These are phyloP conservation scores for Taiwanofungus camphoratus DNA, from an alignment of 1,284 basidiomycete species.

Conservation along the genomic window DNA sequence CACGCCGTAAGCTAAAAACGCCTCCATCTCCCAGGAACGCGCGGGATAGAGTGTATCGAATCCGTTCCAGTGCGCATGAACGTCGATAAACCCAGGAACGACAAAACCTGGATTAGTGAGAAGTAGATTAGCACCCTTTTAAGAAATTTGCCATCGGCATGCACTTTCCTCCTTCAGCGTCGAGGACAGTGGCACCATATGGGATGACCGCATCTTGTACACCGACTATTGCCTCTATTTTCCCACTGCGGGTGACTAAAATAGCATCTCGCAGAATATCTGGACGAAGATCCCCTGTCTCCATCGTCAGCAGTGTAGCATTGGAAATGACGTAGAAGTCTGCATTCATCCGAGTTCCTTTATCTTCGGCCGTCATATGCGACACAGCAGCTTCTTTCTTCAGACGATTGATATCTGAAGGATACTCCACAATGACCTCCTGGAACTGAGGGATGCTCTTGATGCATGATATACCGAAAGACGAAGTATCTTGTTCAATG, in stretches of 20 bases:
- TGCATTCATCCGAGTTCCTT: slow-evolving; percentile 24
- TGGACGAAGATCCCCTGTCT: slow-evolving; percentile 35
- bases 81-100: slow-evolving; percentile 67
- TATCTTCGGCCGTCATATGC: slow-evolving; percentile 12
- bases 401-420: slow-evolving; percentile 54
- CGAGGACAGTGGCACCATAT: slow-evolving; percentile 42
- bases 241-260: slow-evolving; percentile 46
- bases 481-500: slow-evolving; percentile 41
- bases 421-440: slow-evolving; percentile 50
- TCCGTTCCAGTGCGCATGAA: slow-evolving; percentile 68
- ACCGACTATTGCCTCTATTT: slow-evolving; percentile 47
- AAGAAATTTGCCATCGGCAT: not conserved
- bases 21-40: slow-evolving; percentile 66
- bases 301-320: slow-evolving; percentile 65
- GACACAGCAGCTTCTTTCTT: slow-evolving; percentile 41
- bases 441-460: slow-evolving; percentile 47
- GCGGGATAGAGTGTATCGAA: slow-evolving; percentile 47
- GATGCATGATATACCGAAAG: slow-evolving; percentile 57
- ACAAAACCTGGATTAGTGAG: slow-evolving; percentile 43
- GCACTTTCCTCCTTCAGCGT: slow-evolving; percentile 54
- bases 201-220: slow-evolving; percentile 35
- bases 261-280: slow-evolving; percentile 47
- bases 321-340: slow-evolving; percentile 55
- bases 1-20: slow-evolving; percentile 72
- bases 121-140: not conserved